These are phyloP conservation scores for Quercus gilva DNA, from an alignment of 306 rosid genomes.

Conservation along the genomic window DNA sequence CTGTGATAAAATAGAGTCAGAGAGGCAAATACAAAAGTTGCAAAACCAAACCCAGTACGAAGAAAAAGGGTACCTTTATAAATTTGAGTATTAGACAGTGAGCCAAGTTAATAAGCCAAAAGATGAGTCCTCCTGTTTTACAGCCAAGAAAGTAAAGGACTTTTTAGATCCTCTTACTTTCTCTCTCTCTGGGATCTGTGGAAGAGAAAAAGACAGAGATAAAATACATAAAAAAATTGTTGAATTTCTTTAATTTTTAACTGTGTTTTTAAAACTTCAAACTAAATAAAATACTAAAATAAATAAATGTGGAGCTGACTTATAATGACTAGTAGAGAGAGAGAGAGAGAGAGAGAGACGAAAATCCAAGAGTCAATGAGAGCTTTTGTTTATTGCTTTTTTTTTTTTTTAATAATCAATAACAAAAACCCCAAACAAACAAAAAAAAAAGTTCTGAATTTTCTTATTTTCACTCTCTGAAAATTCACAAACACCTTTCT, in stretches of 20 bases:
- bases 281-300: background rate
- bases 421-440: background rate
- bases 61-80: constrained; percentile 41
- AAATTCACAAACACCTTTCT: no score
- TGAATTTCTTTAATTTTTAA: background rate
- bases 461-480: background rate
- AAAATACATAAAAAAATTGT: background rate
- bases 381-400: background rate
- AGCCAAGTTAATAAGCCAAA: constrained; percentile 36
- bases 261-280: no score
- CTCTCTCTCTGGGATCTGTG: constrained; percentile 51
- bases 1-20: constrained; percentile 24
- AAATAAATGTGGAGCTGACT: constrained; percentile 20
- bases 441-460: no score
- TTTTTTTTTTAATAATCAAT: background rate
- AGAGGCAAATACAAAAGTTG: constrained; percentile 29
- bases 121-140: constrained; percentile 29
- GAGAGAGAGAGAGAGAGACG: background rate
- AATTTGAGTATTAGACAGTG: constrained; percentile 28
- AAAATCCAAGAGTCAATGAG: constrained; percentile 27
- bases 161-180: constrained; percentile 38
- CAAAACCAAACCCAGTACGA: constrained; percentile 47
- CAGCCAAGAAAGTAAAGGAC: constrained; percentile 23
- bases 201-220: constrained; percentile 43
- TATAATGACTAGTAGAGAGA: background rate